Conservation (phyloP, 345 rosid genomes). For the Clarkia xantiana region DNA sequence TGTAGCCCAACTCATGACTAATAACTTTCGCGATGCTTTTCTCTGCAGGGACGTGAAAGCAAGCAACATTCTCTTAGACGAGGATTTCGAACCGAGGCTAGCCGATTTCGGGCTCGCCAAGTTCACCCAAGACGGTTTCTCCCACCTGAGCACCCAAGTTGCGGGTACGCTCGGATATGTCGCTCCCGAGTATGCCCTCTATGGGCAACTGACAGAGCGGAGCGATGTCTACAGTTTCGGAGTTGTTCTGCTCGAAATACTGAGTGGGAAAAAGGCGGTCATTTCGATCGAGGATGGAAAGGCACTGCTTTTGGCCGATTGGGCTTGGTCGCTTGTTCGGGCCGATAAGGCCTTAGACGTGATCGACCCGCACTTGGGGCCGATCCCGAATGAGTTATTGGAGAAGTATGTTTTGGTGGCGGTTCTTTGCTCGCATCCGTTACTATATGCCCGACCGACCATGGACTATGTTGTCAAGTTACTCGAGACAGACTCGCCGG, state of each 20-base stretch:
- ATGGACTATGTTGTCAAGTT: conserved; percentile 86
- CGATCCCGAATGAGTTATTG: conserved; percentile 18
- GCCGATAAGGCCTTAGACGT: conserved; percentile 38
- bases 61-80: conserved; percentile 73
- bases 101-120: conserved; percentile 82
- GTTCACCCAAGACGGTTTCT: conserved; percentile 54
- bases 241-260: conserved; percentile 66
- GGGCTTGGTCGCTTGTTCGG: conserved; percentile 78
- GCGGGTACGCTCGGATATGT: conserved; percentile 87
- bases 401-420: conserved; percentile 78
- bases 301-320: conserved; percentile 48
- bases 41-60: conserved; percentile 50
- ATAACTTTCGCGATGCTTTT: too few species aligned
- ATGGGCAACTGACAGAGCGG: conserved; percentile 62
- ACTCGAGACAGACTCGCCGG: conserved; percentile 53
- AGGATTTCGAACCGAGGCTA: conserved; percentile 55
- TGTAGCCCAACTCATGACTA: too few species aligned
- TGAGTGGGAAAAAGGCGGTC: conserved; percentile 66
- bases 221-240: conserved; percentile 83
- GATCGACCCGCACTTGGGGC: conserved; percentile 15
- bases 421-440: conserved; percentile 74
- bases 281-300: conserved; percentile 26
- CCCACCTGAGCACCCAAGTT: conserved; percentile 71
- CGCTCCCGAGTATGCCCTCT: conserved; percentile 78
- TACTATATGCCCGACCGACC: conserved; percentile 63